Percentiles rank a stretch among this genome's conserved stretches.
phyloP scores from a whole-genome alignment of 768 basidiomycete species.

The Amanita fuliginea region DNA sequence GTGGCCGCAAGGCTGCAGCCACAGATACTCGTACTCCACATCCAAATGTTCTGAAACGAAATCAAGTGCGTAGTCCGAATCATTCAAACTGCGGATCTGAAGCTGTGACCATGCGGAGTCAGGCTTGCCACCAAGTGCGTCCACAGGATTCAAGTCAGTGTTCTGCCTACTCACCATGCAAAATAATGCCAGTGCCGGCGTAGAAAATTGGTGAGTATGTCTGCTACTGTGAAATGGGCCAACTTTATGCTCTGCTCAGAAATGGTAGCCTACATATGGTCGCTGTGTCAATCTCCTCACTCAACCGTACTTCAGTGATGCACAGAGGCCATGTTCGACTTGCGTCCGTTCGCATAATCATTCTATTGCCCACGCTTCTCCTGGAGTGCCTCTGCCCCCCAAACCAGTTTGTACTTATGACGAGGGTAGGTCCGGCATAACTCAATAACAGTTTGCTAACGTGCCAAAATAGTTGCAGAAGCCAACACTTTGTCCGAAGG shows the following conservation, averaged over 20 bases:
- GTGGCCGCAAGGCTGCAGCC: constrained; percentile 16
- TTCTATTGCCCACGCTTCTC: constrained; percentile 48
- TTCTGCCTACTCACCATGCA: constrained; percentile 11
- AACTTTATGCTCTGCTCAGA: constrained; percentile 23
- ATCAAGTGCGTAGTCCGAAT: constrained; percentile 28
- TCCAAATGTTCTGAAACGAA: constrained; percentile 40
- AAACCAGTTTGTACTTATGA: constrained; percentile 70
- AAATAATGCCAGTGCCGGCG: constrained; percentile 44
- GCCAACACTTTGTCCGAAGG: constrained; percentile 28
- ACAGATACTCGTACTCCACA: constrained; percentile 20
- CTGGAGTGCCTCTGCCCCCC: constrained; percentile 41
- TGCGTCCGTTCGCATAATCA: constrained; percentile 69
- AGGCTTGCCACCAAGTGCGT: constrained; percentile 48
- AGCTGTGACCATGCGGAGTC: neutral
- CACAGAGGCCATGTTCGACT: constrained; percentile 67
- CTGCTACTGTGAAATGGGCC: constrained; percentile 1
- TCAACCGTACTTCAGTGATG: constrained; percentile 37
- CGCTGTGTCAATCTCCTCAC: constrained; percentile 1
- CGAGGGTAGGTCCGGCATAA: constrained; percentile 34
- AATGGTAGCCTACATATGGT: constrained; percentile 36
- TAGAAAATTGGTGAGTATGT: constrained; percentile 53
- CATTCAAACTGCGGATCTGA: neutral
- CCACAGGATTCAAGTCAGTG: neutral
- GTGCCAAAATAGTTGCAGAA: constrained; percentile 30
- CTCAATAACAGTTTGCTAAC: neutral